phyloP scores from a whole-genome alignment of 2,329 filamentous ascomycete genomes.

The Trichoderma sp. region DNA sequence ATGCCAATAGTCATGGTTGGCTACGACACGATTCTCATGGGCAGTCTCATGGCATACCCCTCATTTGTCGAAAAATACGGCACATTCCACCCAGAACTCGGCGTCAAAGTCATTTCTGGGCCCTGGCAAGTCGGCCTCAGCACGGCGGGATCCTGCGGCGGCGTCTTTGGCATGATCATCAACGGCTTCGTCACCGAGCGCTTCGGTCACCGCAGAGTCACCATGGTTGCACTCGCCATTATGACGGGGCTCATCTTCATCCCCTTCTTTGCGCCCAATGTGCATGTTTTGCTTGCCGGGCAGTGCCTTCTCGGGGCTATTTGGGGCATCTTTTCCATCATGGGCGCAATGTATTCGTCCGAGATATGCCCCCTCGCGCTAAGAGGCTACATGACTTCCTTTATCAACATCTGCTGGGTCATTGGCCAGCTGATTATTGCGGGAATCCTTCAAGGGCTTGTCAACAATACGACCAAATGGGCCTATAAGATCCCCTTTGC shows the following conservation, averaged over 20 bases:
- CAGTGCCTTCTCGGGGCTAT: slow-evolving; percentile 49
- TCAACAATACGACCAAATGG: slow-evolving; percentile 31
- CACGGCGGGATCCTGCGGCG: slow-evolving; percentile 48
- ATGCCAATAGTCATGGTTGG: slow-evolving; percentile 43
- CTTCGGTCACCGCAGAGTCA: slow-evolving; percentile 49
- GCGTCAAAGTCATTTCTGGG: slow-evolving; percentile 42
- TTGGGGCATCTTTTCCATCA: slow-evolving; percentile 46
- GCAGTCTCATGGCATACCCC: slow-evolving; percentile 41
- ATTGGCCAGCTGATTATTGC: slow-evolving; percentile 28
- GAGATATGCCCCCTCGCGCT: slow-evolving; percentile 42
- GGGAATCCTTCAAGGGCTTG: slow-evolving; percentile 27
- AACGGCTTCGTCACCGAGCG: slow-evolving; percentile 32
- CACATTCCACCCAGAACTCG: slow-evolving; percentile 23
- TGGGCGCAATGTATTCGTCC: slow-evolving; percentile 49
- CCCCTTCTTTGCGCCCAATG: slow-evolving; percentile 38
- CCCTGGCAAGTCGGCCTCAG: slow-evolving; percentile 53
- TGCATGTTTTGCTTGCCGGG: slow-evolving; percentile 47
- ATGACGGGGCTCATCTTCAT: slow-evolving; percentile 37
- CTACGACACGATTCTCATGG: slow-evolving; percentile 39
- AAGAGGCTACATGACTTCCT: slow-evolving; percentile 45
- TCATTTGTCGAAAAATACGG: slow-evolving; percentile 40
- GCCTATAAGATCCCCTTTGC: slow-evolving; percentile 37
- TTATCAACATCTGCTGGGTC: slow-evolving; percentile 34
- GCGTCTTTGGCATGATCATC: slow-evolving; percentile 36
- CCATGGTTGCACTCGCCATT: slow-evolving; percentile 52